Conservation (phyloP, 495 filamentous ascomycete species). For the Penicillium chermesinum region DNA sequence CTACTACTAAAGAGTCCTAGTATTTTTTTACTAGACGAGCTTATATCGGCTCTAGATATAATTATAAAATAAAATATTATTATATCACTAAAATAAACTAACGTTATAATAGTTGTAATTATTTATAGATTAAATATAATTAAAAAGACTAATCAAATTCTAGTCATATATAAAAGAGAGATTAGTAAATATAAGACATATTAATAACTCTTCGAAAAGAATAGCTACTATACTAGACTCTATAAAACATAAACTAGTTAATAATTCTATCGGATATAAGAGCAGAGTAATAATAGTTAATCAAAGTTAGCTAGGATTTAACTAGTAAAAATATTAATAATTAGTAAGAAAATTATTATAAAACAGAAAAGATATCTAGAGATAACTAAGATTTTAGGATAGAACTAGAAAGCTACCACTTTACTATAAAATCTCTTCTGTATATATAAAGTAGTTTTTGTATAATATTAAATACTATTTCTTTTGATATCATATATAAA, state of each 20-base stretch:
- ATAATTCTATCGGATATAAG: too few species aligned
- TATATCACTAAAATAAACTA: constrained; percentile 6
- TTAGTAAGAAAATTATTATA: too few species aligned
- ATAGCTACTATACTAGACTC: background rate
- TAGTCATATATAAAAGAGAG: constrained; percentile 21
- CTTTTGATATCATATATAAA: too few species aligned
- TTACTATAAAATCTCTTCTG: too few species aligned
- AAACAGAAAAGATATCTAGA: too few species aligned
- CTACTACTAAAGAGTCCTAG: constrained; percentile 45
- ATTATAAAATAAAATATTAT: constrained; percentile 35
- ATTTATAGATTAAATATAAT: constrained; percentile 26
- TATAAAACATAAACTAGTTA: background rate
- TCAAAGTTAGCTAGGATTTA: too few species aligned
- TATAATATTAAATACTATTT: too few species aligned
- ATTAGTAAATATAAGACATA: constrained; percentile 17
- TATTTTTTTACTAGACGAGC: constrained; percentile 54
- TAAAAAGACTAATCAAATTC: constrained; percentile 23
- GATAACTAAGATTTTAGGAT: too few species aligned
- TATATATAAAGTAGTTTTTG: too few species aligned
- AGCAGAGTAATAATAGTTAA: too few species aligned
- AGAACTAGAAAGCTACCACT: too few species aligned
- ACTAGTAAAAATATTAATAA: too few species aligned
- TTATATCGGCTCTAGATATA: constrained; percentile 51
- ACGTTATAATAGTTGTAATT: constrained; percentile 1
- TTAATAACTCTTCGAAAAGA: background rate